phyloP scores from a whole-genome alignment of 768 basidiomycete genomes.

The Fomitopsis pulvina region DNA sequence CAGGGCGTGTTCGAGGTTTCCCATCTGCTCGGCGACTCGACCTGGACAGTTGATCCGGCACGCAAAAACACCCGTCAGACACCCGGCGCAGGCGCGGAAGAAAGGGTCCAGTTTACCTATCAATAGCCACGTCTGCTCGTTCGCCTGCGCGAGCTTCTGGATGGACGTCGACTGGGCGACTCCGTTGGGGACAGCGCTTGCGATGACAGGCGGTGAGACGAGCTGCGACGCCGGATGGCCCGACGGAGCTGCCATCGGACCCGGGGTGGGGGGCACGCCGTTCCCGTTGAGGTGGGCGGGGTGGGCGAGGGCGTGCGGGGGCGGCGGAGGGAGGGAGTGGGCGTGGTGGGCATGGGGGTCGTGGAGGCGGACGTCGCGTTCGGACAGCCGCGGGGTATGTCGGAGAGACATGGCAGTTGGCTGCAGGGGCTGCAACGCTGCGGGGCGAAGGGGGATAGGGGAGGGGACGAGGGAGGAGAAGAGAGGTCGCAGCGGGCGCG shows the following conservation, averaged over 20 bases:
- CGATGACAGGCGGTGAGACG: constrained; percentile 20
- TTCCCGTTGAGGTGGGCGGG: constrained; percentile 50
- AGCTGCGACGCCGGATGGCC: constrained; percentile 29
- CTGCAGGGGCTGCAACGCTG: constrained; percentile 20
- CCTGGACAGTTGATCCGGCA: constrained; percentile 45
- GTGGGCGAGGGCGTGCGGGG: constrained; percentile 29
- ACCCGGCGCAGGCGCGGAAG: constrained; percentile 8
- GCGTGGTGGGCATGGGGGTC: constrained; percentile 43
- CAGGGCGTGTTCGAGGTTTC: constrained; percentile 87
- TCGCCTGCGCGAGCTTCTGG: constrained; percentile 76
- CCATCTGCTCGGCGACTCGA: constrained; percentile 92
- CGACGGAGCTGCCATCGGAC: constrained; percentile 28
- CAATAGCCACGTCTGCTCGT: constrained; percentile 93
- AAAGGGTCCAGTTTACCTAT: constrained; percentile 57
- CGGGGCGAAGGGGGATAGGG: constrained; percentile 14
- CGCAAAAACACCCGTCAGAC: constrained; percentile 18
- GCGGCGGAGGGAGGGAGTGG: constrained; percentile 36
- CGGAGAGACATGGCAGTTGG: constrained; percentile 48
- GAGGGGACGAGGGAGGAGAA: constrained; percentile 34
- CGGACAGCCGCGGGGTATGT: constrained; percentile 52
- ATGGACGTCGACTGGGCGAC: constrained; percentile 39
- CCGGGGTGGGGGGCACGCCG: constrained; percentile 40
- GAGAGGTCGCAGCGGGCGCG: constrained; percentile 10
- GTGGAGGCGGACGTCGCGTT: constrained; percentile 59
- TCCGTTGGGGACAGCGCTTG: constrained; percentile 35